Base-by-base conservation (phyloP, 2,329 filamentous ascomycete genomes). In the Botrytis fabae region DNA sequence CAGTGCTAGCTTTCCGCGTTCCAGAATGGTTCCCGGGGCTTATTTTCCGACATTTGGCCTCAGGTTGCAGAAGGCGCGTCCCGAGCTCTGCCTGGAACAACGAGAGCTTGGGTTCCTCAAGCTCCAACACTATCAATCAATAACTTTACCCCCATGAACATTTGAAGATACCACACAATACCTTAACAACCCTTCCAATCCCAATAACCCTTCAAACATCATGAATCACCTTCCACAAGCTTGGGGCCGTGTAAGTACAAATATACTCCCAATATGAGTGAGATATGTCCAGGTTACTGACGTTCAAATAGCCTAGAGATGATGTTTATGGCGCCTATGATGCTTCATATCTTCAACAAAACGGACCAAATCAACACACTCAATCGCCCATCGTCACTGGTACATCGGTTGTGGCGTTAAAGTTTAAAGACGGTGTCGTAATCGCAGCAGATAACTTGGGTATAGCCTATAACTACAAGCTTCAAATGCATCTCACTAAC, bases 261-360 rank as follows among this genome's bases (percentile, higher is more conserved):
- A 38, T 10, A 25, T 32, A 57, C 44, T 48, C 28, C 59, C 69
- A 51, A 54, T 5, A 60, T 66, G 46, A 70, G 69, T 65, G 42
- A 70, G 66, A 68, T 70, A 64, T 76, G 18, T 59, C 14, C 48
- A 68, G 63, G 74, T 77, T 75, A 79, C 83, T 85, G 82, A 85
- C 80, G 63, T 64, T 73, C 71, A 63, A 51, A 63, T 71, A 99
- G 96, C 96, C 96, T 82, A 92, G 96, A 88, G 93, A 99, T 84
- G 96, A 99, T 84, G 88, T 98, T 81, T 99, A 98, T 85, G 96
- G 96, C 79, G 87, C 92, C 80, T 99, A 99, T 84, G 93, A 98
- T 85, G 86, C 87, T 81, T 93, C 94, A 74, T 95, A 95, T 83
- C 91, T 98, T 81, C 89, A 93, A 79, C 86, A 84, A 79, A 87